Evolutionary conservation across 345 rosid species (phyloP).

Genomic region (Rhizophora mangle): DNA sequence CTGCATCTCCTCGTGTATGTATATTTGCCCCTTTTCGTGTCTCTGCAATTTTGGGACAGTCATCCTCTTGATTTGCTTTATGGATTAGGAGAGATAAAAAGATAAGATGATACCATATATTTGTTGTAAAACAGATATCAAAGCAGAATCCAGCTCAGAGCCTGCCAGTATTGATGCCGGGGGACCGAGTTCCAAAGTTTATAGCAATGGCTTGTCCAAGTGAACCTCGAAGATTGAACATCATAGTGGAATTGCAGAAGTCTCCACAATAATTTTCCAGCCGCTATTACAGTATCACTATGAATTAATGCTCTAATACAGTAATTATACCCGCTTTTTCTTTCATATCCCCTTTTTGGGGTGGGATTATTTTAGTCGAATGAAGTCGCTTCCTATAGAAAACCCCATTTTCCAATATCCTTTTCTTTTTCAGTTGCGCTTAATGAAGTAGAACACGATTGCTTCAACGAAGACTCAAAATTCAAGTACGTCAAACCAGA

Average conservation of each 20-base stretch:
- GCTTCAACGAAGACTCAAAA: too few species aligned
- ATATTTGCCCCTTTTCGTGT: not conserved
- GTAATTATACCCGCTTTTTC: too few species aligned
- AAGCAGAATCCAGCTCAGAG: conserved; percentile 21
- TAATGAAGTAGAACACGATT: too few species aligned
- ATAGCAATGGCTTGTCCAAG: conserved; percentile 42
- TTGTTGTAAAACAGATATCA: conserved; percentile 16
- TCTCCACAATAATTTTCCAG: not conserved
- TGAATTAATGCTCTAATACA: too few species aligned
- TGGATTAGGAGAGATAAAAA: too few species aligned
- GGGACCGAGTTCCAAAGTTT: conserved; percentile 44
- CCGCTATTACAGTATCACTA: not conserved
- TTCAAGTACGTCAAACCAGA: too few species aligned
- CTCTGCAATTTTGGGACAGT: not conserved
- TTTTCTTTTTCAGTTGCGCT: too few species aligned
- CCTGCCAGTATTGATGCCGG: conserved; percentile 46
- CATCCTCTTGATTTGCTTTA: not conserved
- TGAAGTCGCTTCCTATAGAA: too few species aligned
- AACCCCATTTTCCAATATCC: too few species aligned
- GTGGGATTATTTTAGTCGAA: too few species aligned
- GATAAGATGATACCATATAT: not conserved
- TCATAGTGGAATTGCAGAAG: conserved; percentile 15
- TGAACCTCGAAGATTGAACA: conserved; percentile 2
- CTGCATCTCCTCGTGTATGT: conserved; percentile 20
- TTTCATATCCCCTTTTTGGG: too few species aligned